These are phyloP conservation scores for Aureobasidium sp. DNA, from an alignment of 2,329 filamentous ascomycete species.

Conservation along the genomic window DNA sequence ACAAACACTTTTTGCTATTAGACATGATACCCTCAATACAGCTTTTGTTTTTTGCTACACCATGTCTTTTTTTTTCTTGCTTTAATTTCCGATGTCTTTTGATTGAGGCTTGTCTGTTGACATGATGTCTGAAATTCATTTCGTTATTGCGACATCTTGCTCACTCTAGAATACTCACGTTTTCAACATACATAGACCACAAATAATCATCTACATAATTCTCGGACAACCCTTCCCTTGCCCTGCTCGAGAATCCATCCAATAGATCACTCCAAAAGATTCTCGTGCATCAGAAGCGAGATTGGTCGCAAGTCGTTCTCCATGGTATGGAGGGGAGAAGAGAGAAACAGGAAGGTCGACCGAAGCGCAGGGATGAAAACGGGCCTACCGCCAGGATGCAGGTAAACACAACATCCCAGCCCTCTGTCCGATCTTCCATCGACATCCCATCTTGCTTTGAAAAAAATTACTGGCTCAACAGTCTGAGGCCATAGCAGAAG, in stretches of 20 bases:
- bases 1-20: neutral
- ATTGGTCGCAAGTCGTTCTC: neutral
- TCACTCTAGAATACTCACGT: too few species aligned
- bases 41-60: neutral
- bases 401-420: neutral
- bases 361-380: slow-evolving; percentile 4
- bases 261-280: neutral
- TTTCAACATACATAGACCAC: too few species aligned
- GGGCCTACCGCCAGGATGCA: neutral
- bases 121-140: too few species aligned
- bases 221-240: neutral
- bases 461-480: neutral
- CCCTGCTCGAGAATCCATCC: neutral
- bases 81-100: too few species aligned
- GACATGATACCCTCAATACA: neutral
- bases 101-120: too few species aligned
- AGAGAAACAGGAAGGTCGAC: neutral
- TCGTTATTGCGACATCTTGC: too few species aligned
- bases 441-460: neutral
- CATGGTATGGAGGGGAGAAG: neutral
- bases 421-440: neutral
- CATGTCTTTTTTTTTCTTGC: too few species aligned
- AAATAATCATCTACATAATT: too few species aligned
- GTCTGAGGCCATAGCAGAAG: neutral
- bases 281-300: neutral